Conservation (phyloP, 164 flowering plant species). For the Chimonanthus salicifolius region DNA sequence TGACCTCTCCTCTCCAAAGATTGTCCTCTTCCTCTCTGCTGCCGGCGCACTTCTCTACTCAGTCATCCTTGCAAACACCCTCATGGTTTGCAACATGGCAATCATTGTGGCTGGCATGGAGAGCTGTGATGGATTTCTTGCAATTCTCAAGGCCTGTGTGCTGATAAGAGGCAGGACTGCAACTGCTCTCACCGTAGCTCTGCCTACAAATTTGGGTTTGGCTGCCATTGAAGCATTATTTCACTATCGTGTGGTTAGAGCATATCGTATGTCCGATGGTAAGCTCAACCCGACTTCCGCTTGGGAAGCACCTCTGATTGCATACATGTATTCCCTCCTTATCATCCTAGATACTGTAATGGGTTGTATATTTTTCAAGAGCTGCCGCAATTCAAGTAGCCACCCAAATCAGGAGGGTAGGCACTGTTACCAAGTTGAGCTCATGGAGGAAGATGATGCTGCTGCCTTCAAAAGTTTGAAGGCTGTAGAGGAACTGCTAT, state of each 20-base stretch:
- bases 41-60: conserved; percentile 24
- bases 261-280: conserved; percentile 12
- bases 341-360: conserved; percentile 43
- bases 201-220: conserved; percentile 35
- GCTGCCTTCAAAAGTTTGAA: not conserved
- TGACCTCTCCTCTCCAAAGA: conserved; percentile 11
- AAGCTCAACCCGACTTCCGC: conserved; percentile 14
- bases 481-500: conserved; percentile 12
- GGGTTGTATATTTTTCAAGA: conserved; percentile 34
- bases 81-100: conserved; percentile 35
- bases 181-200: conserved; percentile 36
- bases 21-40: conserved; percentile 9
- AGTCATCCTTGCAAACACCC: conserved; percentile 18
- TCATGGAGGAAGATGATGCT: conserved; percentile 3
- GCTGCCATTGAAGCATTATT: conserved; percentile 54
- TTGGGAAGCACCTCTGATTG: conserved; percentile 46
- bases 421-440: conserved; percentile 1
- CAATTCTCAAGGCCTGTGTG: conserved; percentile 42
- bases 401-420: conserved; percentile 5
- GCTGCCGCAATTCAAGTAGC: conserved; percentile 27
- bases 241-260: conserved; percentile 33
- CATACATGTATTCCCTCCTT: conserved; percentile 47
- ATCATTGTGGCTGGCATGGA: conserved; percentile 38
- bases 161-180: conserved; percentile 34
- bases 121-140: conserved; percentile 22